A percentile compares a stretch with the other conserved stretches of the same genome.
phyloP scores from a whole-genome alignment of 2,329 filamentous ascomycete genomes.

The Epichloe gansuensis region DNA sequence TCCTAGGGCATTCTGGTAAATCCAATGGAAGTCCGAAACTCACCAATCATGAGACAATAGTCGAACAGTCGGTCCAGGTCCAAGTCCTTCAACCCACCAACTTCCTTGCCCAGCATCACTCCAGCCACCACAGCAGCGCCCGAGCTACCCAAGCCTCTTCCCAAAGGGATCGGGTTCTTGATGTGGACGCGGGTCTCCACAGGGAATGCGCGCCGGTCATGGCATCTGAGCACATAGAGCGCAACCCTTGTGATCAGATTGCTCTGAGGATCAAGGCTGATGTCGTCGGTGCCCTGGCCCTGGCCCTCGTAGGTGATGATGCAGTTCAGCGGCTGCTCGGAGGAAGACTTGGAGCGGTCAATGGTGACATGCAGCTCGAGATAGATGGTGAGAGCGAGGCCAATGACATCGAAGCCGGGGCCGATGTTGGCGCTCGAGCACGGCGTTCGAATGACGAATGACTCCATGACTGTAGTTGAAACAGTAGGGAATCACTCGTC shows the following conservation, averaged over 20 bases:
- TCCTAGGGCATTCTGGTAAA: too few species aligned
- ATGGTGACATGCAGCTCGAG: conserved; percentile 79
- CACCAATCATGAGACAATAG: conserved; percentile 93
- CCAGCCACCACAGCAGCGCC: conserved; percentile 92
- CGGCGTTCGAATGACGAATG: conserved; percentile 65
- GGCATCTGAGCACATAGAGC: conserved; percentile 86
- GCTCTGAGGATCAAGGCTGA: conserved; percentile 69
- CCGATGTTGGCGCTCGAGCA: conserved; percentile 97
- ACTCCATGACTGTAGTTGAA: conserved; percentile 33
- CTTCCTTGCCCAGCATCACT: conserved; percentile 83
- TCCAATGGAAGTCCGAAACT: conserved; percentile 11
- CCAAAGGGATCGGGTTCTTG: conserved; percentile 87
- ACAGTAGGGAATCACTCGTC: conserved; percentile 12
- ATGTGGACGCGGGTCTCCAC: conserved; percentile 83
- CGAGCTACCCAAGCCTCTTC: conserved; percentile 85
- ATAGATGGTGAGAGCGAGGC: conserved; percentile 85
- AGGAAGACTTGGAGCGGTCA: conserved; percentile 40
- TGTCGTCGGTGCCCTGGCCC: conserved; percentile 55
- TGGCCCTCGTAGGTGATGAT: conserved; percentile 81
- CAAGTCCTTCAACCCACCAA: conserved; percentile 62
- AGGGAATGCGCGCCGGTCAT: conserved; percentile 76
- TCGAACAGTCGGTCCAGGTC: conserved; percentile 77
- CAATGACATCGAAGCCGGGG: conserved; percentile 95
- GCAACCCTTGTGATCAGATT: conserved; percentile 93
- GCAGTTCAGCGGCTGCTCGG: conserved; percentile 65